Percentiles rank a stretch among this genome's conserved stretches.
These are phyloP conservation scores for Amphichorda felina DNA, from an alignment of 2,329 filamentous ascomycete genomes.

Conservation along the genomic window DNA sequence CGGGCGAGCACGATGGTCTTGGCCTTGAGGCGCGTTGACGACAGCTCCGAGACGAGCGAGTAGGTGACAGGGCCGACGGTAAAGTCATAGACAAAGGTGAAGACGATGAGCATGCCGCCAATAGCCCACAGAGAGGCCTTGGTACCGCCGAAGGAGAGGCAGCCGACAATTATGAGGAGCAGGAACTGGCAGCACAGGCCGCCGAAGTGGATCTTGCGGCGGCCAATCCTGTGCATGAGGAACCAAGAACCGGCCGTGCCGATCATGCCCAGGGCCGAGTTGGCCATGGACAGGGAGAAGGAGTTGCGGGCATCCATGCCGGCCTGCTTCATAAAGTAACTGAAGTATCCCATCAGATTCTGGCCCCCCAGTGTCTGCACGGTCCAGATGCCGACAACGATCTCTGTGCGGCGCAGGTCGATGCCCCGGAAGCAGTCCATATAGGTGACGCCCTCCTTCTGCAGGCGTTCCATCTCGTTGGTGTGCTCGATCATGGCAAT, in stretches of 20 bases:
- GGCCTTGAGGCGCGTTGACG: conserved; percentile 38
- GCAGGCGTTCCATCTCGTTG: conserved; percentile 32
- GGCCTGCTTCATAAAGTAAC: conserved; percentile 32
- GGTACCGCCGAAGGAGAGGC: conserved; percentile 19
- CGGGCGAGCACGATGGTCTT: conserved; percentile 43
- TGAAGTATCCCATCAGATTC: conserved; percentile 35
- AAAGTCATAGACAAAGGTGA: conserved; percentile 41
- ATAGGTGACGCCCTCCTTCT: conserved; percentile 31
- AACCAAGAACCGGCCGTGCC: conserved; percentile 40
- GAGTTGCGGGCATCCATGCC: conserved; percentile 30
- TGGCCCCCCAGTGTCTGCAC: conserved; percentile 21
- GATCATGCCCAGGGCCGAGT: conserved; percentile 36
- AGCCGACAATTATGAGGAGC: conserved; percentile 27
- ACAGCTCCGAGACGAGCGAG: conserved; percentile 37
- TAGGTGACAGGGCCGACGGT: conserved; percentile 43
- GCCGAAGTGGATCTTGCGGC: conserved; percentile 34
- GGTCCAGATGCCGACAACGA: conserved; percentile 27
- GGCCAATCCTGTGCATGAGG: conserved; percentile 34
- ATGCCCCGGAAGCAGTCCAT: conserved; percentile 38
- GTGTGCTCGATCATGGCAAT: conserved; percentile 43
- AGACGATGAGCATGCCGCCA: conserved; percentile 34
- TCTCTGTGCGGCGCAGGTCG: conserved; percentile 40
- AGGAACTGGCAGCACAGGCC: conserved; percentile 28
- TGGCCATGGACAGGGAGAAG: conserved; percentile 32
- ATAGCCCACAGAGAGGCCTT: conserved; percentile 26